These are phyloP conservation scores for Balamuthia mandrillaris DNA, from an alignment of 208 protist genomes.

Conservation along the genomic window DNA sequence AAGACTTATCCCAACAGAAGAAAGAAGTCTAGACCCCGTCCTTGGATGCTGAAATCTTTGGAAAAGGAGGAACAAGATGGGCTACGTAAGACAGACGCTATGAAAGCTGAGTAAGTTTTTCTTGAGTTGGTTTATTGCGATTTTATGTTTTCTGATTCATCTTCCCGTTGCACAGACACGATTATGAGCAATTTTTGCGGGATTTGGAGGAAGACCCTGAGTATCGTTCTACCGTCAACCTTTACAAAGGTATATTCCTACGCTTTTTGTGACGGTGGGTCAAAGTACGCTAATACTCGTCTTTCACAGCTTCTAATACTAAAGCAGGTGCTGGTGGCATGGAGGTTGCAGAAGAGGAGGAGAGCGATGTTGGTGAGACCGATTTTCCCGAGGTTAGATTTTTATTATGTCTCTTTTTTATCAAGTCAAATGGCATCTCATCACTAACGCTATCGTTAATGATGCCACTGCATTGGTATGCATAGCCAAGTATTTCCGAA, in stretches of 20 bases:
- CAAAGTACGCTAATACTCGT: too few species aligned
- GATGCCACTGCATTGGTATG: background rate
- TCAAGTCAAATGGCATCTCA: background rate
- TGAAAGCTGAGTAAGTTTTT: background rate
- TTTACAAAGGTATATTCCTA: slow-evolving; percentile 76
- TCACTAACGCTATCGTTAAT: background rate
- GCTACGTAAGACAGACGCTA: background rate
- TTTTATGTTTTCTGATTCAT: background rate
- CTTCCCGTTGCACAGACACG: slow-evolving; percentile 7
- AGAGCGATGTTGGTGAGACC: too few species aligned
- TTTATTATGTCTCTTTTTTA: background rate
- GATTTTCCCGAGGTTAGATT: background rate
- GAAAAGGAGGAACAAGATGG: slow-evolving; percentile 37
- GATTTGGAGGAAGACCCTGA: slow-evolving; percentile 80
- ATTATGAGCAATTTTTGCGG: slow-evolving; percentile 72
- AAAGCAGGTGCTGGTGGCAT: background rate
- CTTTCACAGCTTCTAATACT: too few species aligned
- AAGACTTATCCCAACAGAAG: slow-evolving; percentile 56
- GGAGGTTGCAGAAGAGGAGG: background rate
- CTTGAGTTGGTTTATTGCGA: too few species aligned
- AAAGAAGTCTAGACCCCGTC: slow-evolving; percentile 29
- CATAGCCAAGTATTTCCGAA: background rate
- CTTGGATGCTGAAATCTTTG: slow-evolving; percentile 63
- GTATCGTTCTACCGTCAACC: slow-evolving; percentile 65
- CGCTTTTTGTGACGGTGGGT: too few species aligned